Conservation (phyloP, 2,329 filamentous ascomycete species). For the Aspergillus calidoustus region DNA sequence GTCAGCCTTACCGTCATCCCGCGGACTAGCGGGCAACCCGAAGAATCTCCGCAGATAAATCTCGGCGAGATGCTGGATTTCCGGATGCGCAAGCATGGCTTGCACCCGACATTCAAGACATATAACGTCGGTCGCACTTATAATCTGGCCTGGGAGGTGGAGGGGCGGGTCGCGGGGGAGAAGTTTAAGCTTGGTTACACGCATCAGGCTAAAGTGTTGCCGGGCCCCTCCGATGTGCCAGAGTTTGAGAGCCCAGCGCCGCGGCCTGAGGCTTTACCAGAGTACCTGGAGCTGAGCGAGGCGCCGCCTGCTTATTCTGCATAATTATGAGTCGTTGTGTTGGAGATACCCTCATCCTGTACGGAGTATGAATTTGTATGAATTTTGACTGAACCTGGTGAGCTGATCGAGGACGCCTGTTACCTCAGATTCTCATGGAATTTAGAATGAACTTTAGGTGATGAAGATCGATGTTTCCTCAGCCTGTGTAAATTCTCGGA, state of each 20-base stretch:
- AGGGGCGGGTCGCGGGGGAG: conserved; percentile 2
- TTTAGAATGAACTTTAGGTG: not conserved
- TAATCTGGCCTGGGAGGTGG: conserved; percentile 3
- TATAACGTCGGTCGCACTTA: conserved; percentile 7
- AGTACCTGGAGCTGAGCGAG: not conserved
- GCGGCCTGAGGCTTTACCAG: not conserved
- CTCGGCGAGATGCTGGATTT: conserved; percentile 6
- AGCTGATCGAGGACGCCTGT: no score
- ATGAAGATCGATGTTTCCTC: not conserved
- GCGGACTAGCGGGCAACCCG: not conserved
- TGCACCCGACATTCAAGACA: conserved; percentile 6
- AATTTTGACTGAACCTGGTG: no score
- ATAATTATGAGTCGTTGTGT: not conserved
- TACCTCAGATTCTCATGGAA: not conserved
- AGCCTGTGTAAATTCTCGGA: not conserved
- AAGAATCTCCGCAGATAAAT: not conserved
- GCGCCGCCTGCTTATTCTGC: not conserved
- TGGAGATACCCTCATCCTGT: not conserved
- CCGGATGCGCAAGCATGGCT: not conserved
- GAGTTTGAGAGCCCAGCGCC: not conserved
- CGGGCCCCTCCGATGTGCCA: not conserved
- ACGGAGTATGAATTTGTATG: not conserved
- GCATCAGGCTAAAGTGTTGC: not conserved
- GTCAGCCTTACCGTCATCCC: not conserved
- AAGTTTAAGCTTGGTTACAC: not conserved